Evolutionary conservation across 768 basidiomycete species (phyloP), one percentile per base, ranked within the genome.

Genomic region (Agaricus blazei): DNA sequence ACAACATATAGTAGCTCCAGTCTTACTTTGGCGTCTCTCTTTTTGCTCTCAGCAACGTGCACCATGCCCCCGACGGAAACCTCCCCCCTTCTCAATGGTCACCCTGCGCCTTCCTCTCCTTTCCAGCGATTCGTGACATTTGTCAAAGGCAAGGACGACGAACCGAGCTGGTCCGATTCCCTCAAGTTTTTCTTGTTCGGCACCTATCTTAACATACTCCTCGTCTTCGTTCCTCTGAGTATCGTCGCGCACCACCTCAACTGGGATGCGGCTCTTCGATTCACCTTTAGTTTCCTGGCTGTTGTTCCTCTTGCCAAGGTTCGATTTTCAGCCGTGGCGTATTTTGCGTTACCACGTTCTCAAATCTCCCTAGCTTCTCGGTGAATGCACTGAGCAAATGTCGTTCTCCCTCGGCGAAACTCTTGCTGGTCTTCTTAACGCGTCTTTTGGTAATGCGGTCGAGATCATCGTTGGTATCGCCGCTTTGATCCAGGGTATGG

Each of bases 381-480:
- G 90, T 11, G 85, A 88, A 52, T 84, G 89, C 0, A 93, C 90
- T 0, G 89, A 93, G 49, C 88, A 90, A 68, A 77, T 90, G 75
- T 87, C 87, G 1, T 67, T 84, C 47, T 83, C 82, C 62, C 73
- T 95, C 46, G 93, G 93, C 4, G 83, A 93, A 63, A 94, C 92
- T 1, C 73, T 94, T 31, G 90, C 92, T 40, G 93, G 92, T 27
- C 74, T 96, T 3, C 73, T 95, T 51, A 95, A 95, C 62, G 93
- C 91, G 7, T 82, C 88, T 1, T 89, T 89, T 58, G 87, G 87
- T 29, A 90, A 89, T 64, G 88, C 88, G 8, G 88, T 93, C 44
- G 92, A 94, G 67, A 89, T 93, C 48, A 93, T 93, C 59, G 90
- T 95, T 37, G 93, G 91, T 41, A 72, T 96, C 58, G 88, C 90